These are phyloP conservation scores for Fusarium phyllophilum DNA, from an alignment of 2,329 filamentous ascomycete genomes.

Conservation along the genomic window DNA sequence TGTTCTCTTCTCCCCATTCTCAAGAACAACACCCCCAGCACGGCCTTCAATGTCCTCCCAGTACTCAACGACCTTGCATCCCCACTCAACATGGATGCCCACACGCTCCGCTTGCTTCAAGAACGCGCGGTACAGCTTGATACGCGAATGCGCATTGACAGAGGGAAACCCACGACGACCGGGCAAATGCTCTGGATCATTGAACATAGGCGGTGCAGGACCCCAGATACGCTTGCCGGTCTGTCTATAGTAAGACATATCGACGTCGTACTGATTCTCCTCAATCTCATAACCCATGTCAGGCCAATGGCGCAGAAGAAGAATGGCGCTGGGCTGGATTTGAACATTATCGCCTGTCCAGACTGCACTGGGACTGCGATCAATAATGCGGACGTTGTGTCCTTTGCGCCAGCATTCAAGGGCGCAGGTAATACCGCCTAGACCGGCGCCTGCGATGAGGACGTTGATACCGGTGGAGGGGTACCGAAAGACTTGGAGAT, in stretches of 20 bases:
- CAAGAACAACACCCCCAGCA: constrained; percentile 11
- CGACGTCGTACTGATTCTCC: constrained; percentile 28
- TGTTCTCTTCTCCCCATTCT: constrained; percentile 26
- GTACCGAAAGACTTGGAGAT: constrained; percentile 25
- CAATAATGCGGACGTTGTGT: constrained; percentile 24
- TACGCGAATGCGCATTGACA: constrained; percentile 22
- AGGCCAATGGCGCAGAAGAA: constrained; percentile 25
- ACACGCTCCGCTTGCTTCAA: constrained; percentile 16
- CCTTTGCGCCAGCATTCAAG: constrained; percentile 34
- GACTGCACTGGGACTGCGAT: constrained; percentile 13
- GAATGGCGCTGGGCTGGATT: constrained; percentile 27
- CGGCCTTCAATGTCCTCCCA: constrained; percentile 25
- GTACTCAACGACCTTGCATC: constrained; percentile 24
- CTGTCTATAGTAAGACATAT: constrained; percentile 33
- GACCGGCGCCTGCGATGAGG: constrained; percentile 22
- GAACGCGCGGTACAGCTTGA: constrained; percentile 27
- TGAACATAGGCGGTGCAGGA: constrained; percentile 31
- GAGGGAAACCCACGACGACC: constrained; percentile 17
- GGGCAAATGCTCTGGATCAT: constrained; percentile 15
- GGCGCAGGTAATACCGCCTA: constrained; percentile 13
- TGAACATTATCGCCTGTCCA: constrained; percentile 32
- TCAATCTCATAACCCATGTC: constrained; percentile 33
- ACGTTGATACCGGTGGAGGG: constrained; percentile 23
- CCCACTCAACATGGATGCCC: constrained; percentile 22
- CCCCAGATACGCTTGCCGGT: constrained; percentile 27